phyloP scores from a whole-genome alignment of 1,139 yeast species.

The Torulaspora pretoriensis region DNA sequence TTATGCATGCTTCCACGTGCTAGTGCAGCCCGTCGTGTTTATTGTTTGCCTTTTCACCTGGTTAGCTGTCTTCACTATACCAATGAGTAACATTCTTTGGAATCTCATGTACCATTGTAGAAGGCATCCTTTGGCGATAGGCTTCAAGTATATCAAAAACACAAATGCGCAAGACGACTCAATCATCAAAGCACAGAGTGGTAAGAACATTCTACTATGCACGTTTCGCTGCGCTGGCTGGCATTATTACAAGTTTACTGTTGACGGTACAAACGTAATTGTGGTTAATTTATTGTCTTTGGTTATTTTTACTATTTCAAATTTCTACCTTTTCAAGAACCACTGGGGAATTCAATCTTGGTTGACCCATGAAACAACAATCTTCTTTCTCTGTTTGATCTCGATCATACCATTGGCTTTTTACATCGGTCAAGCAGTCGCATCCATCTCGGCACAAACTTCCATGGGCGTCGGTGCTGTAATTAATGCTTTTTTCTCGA shows the following conservation, averaged over 20 bases:
- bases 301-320: slow-evolving; percentile 78
- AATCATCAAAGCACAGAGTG: slow-evolving; percentile 13
- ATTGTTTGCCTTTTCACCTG: slow-evolving; percentile 62
- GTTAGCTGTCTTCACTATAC: slow-evolving; percentile 84
- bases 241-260: slow-evolving; percentile 91
- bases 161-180: slow-evolving; percentile 25
- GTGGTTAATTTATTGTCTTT: slow-evolving; percentile 78
- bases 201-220: slow-evolving; percentile 53
- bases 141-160: slow-evolving; percentile 29
- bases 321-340: slow-evolving; percentile 62
- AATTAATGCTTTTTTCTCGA: slow-evolving; percentile 94
- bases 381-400: slow-evolving; percentile 71
- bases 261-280: slow-evolving; percentile 92
- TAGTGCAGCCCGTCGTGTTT: slow-evolving; percentile 65
- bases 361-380: slow-evolving; percentile 52
- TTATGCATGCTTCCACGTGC: slow-evolving; percentile 63
- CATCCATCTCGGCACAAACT: slow-evolving; percentile 95
- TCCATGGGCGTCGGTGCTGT: slow-evolving; percentile 99
- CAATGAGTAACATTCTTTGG: slow-evolving; percentile 76
- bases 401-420: slow-evolving; percentile 93
- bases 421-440: slow-evolving; percentile 97
- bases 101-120: slow-evolving; percentile 74
- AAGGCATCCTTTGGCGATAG: slow-evolving; percentile 78
- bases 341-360: slow-evolving; percentile 45
- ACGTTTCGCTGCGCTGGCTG: slow-evolving; percentile 89